Conservation (phyloP, 164 flowering plant species). For the Houttuynia cordata region DNA sequence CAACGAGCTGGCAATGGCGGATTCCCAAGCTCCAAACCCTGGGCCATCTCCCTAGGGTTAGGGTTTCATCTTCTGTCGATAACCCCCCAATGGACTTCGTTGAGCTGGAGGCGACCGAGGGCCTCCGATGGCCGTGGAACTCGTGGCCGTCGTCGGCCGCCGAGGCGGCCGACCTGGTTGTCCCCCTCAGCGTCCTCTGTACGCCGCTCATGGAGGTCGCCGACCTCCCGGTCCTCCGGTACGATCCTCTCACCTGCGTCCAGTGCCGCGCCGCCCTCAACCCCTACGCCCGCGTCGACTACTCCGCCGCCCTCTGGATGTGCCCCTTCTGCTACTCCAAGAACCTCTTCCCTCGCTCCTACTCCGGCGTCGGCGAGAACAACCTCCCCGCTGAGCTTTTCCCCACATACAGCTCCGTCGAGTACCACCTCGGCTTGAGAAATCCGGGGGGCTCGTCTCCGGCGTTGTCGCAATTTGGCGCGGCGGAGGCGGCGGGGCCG, state of each 20-base stretch:
- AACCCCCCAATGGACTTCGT: slow-evolving; percentile 86
- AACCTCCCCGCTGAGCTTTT: slow-evolving; percentile 90
- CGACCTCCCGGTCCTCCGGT: slow-evolving; percentile 68
- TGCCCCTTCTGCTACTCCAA: slow-evolving; percentile 68
- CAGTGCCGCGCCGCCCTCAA: slow-evolving; percentile 59
- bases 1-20: too few species aligned
- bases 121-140: slow-evolving; percentile 93
- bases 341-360: slow-evolving; percentile 59
- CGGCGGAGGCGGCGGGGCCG: slow-evolving; percentile 20
- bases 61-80: too few species aligned
- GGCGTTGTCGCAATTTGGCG: slow-evolving; percentile 9
- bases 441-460: slow-evolving; percentile 7
- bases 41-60: too few species aligned
- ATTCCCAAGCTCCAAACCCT: too few species aligned
- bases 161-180: slow-evolving; percentile 37
- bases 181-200: slow-evolving; percentile 71
- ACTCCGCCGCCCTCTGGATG: slow-evolving; percentile 58
- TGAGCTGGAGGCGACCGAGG: slow-evolving; percentile 84
- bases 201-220: slow-evolving; percentile 57
- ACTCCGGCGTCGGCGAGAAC: slow-evolving; percentile 54
- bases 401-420: slow-evolving; percentile 81
- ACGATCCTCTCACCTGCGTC: slow-evolving; percentile 61
- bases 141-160: slow-evolving; percentile 75
- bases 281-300: slow-evolving; percentile 90
- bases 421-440: slow-evolving; percentile 32